Conservation (phyloP, 1,284 basidiomycete genomes). For the Sporisorium graminicola region DNA sequence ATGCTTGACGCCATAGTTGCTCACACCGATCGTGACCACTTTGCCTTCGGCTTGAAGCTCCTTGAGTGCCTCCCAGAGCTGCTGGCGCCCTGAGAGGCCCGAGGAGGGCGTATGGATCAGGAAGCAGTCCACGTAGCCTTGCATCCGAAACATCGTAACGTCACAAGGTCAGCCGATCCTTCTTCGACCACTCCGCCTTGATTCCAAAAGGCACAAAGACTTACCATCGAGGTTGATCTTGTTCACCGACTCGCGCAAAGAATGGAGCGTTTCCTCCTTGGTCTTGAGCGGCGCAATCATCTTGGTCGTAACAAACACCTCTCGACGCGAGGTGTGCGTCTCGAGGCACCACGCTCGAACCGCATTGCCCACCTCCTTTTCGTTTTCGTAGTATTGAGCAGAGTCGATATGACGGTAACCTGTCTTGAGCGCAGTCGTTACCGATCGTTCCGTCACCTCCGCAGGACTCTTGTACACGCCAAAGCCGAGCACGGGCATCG, state of each 20-base stretch:
- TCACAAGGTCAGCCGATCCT: too few species aligned
- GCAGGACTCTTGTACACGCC: slow-evolving; percentile 47
- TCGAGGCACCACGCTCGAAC: slow-evolving; percentile 43
- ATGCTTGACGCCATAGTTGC: slow-evolving; percentile 51
- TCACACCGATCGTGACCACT: slow-evolving; percentile 40
- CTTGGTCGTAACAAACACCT: slow-evolving; percentile 53
- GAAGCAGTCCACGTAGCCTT: slow-evolving; percentile 50
- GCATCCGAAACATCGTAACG: too few species aligned
- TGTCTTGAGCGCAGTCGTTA: slow-evolving; percentile 38
- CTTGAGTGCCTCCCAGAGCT: slow-evolving; percentile 49
- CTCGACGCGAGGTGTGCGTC: slow-evolving; percentile 30
- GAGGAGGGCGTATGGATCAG: slow-evolving; percentile 52
- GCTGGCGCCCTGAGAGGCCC: slow-evolving; percentile 37
- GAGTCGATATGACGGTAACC: slow-evolving; percentile 50
- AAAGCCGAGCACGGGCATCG: slow-evolving; percentile 48
- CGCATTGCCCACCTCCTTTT: slow-evolving; percentile 43
- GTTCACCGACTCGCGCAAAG: slow-evolving; percentile 36
- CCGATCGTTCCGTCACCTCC: slow-evolving; percentile 36
- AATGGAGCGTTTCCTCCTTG: slow-evolving; percentile 35
- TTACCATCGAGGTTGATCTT: slow-evolving; percentile 37
- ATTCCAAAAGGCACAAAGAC: too few species aligned
- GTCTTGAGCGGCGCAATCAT: slow-evolving; percentile 29
- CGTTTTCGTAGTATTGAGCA: slow-evolving; percentile 52
- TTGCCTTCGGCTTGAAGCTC: slow-evolving; percentile 43
- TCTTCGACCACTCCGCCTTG: too few species aligned